Evolutionary conservation across 331 rosid genomes (phyloP), one percentile per base, ranked within the genome.

Genomic region (Acacia pycnantha): DNA sequence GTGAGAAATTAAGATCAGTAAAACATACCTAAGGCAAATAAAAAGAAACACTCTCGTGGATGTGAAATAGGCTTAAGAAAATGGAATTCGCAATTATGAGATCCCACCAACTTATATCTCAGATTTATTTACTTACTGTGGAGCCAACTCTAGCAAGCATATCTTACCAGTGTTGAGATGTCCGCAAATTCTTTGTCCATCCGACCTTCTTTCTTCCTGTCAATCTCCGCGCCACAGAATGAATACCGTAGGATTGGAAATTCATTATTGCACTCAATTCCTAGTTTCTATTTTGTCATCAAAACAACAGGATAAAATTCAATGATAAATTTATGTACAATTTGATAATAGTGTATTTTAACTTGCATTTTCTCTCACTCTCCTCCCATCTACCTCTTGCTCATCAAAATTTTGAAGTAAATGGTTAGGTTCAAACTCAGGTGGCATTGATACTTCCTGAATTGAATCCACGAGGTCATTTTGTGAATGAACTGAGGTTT

Each of bases 401-500:
- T 22, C 50, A 50, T 37, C 66, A 58, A 9, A n/a, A 58, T 24
- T 58, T 22, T 14, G 11, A 16, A 64, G 82, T 56, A 31, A 35
- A 21, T 7, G 22, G 18, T 27, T 37, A n/a, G 78, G 16, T 59
- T 62, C 56, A 59, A 48, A 37, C 74, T 77, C 53, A 37, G 43
- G 73, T 62, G 26, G 50, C 77, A 65, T 73, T 22, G 67, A 24
- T 50, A 56, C 16, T 74, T 68, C 76, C 56, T 54, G 64, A 77
- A 66, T 73, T 46, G 61, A 66, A 66, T 79, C 58, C 53, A 74
- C 22, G 77, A n/a, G 47, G 31, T 67, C 70, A 77, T 40, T 22
- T 40, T 22, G 44, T 76, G 58, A 72, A 53, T 77, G 79, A 72
- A 64, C 77, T 35, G 37, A 74, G 76, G 33, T 59, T 58, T 58